These are phyloP conservation scores for Penicillium concentricum DNA, from an alignment of 2,329 filamentous ascomycete species.

Conservation along the genomic window DNA sequence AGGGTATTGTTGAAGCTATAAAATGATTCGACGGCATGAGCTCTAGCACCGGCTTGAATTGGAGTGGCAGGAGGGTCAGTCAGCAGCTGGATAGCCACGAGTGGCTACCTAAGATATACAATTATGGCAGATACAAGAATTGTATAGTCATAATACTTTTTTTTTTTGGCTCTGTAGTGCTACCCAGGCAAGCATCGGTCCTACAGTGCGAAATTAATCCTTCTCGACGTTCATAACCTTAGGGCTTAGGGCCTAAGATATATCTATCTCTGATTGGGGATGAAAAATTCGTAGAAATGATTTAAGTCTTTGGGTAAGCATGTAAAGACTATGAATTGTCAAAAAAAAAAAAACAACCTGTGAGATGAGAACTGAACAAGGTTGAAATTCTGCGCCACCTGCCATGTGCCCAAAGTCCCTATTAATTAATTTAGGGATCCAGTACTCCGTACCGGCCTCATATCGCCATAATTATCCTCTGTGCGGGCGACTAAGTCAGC, in stretches of 20 bases:
- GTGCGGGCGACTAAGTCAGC: too few relatives aligned
- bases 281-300: not conserved
- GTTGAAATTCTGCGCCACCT: too few relatives aligned
- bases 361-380: too few relatives aligned
- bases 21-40: not conserved
- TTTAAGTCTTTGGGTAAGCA: not conserved
- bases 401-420: too few relatives aligned
- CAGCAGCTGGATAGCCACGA: not conserved
- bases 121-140: too few relatives aligned
- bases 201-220: not conserved
- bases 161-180: not conserved
- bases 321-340: not conserved
- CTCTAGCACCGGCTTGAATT: not conserved
- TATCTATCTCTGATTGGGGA: not conserved
- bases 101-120: too few relatives aligned
- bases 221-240: not conserved
- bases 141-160: not conserved
- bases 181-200: not conserved
- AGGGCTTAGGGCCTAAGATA: too few relatives aligned
- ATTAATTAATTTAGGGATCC: too few relatives aligned
- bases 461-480: too few relatives aligned
- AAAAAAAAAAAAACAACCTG: too few relatives aligned
- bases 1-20: not conserved
- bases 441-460: too few relatives aligned
- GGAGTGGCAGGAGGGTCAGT: not conserved